phyloP scores from a whole-genome alignment of 176 grass and related monocot species.

The Musa schizocarpa region DNA sequence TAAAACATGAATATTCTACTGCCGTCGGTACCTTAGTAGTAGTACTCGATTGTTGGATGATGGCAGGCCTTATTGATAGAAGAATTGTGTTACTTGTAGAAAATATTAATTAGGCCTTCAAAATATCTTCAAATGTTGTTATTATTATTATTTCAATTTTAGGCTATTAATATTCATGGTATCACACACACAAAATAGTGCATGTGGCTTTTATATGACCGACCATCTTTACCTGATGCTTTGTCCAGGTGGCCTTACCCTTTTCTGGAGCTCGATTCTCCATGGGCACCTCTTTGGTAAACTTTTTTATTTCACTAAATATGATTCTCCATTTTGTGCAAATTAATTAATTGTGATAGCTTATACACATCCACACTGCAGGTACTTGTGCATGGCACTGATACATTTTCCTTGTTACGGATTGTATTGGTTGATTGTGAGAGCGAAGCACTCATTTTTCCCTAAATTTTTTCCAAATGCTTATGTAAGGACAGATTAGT shows the following conservation, averaged over 20 bases:
- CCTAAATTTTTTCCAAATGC: constrained; percentile 47
- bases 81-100: background rate
- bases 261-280: background rate
- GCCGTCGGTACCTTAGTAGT: background rate
- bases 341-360: background rate
- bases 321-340: background rate
- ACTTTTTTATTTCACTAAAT: background rate
- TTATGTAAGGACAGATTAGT: constrained; percentile 38
- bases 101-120: background rate
- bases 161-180: background rate
- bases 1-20: background rate
- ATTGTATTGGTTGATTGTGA: constrained; percentile 59
- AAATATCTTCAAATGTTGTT: background rate
- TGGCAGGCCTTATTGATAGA: background rate
- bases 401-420: constrained; percentile 50
- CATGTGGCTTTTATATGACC: background rate
- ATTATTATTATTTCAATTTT: background rate
- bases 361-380: background rate
- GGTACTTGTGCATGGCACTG: background rate
- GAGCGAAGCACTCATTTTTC: constrained; percentile 51
- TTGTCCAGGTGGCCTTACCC: constrained; percentile 10
- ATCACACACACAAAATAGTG: background rate
- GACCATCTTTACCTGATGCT: background rate
- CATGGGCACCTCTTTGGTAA: constrained; percentile 5
- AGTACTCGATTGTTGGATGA: background rate